Base-by-base conservation (phyloP, 2,329 filamentous ascomycete species). In the Bipolaris bicolor region DNA sequence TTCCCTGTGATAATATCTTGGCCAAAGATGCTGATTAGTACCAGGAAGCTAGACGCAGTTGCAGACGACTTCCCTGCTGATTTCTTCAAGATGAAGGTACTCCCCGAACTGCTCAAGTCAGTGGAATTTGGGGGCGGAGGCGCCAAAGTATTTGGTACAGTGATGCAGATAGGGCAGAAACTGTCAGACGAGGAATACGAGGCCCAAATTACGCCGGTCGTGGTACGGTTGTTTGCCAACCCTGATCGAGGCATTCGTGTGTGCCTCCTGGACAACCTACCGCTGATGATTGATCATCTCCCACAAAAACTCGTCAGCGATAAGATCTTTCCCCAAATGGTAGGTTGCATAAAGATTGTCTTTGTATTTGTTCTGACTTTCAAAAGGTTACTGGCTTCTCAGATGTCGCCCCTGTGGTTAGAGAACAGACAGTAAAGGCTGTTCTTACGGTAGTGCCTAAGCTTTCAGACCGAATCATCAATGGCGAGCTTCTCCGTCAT, bases 61-160 rank as follows among this genome's bases (percentile, higher is more conserved):
- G 90, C 92, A 0, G 92, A 97, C 65, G 93, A 99, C 75, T 97
- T 98, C 60, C 95, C 95, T 0, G 94, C 97, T 72, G 95, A 98
- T 58, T 99, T 97, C 76, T 97, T 98, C 82, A 96, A 96, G 74
- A 90, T 96, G 84, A 99, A 98, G 72, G 88, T 99, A 3, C 82
- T 99, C 7, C 95, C 95, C 0, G 95, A 99, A 73, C 81, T 99
- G 29, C 83, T 99, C n/a, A 99, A 98, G 73, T 97, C 93, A 0
- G 92, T 98, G n/a, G 95, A 99, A 71, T 99, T 97, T 75, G 95
- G 95, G 7, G 95, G 94, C 10, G 95, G 95, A 26, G 95, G 95
- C 0, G 91, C 94, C 0, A 96, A 96, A 71, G 93, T 96, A 0
- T 90, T 99, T 58, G 80, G 84, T 1, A 88, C 96, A 1, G 91